These are phyloP conservation scores for Narthecium ossifragum DNA, from an alignment of 106 monocot species.

Conservation along the genomic window DNA sequence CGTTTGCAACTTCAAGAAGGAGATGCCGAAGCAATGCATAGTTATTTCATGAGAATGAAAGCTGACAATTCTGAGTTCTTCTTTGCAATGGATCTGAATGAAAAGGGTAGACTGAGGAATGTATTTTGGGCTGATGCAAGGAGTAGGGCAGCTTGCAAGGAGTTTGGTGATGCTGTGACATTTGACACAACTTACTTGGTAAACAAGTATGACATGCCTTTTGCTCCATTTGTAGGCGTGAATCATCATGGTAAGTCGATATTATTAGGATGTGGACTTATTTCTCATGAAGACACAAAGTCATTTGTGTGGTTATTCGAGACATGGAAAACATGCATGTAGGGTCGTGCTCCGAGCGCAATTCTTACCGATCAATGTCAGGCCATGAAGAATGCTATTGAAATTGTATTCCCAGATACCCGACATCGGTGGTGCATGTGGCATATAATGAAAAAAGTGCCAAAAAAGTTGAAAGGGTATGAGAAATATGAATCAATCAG, in stretches of 20 bases:
- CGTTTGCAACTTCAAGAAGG: slow-evolving; percentile 45
- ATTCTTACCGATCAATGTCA: slow-evolving; percentile 50
- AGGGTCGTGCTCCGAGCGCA: slow-evolving; percentile 29
- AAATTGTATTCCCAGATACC: slow-evolving; percentile 30
- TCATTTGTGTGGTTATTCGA: slow-evolving; percentile 61
- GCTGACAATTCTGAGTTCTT: slow-evolving; percentile 59
- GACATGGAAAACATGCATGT: slow-evolving; percentile 43
- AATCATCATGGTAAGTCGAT: slow-evolving; percentile 60
- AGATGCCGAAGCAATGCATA: slow-evolving; percentile 43
- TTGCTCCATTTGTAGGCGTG: slow-evolving; percentile 40
- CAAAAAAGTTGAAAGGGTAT: slow-evolving; percentile 40
- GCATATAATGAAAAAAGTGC: slow-evolving; percentile 40
- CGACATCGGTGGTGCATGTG: slow-evolving; percentile 43
- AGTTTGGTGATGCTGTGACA: slow-evolving; percentile 57
- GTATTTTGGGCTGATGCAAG: slow-evolving; percentile 63
- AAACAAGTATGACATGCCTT: no score
- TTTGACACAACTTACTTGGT: slow-evolving; percentile 52
- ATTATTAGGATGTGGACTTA: slow-evolving; percentile 47
- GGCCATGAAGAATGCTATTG: slow-evolving; percentile 36
- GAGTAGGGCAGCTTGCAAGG: slow-evolving; percentile 41
- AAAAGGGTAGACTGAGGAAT: slow-evolving; percentile 43
- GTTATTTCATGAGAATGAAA: slow-evolving; percentile 55
- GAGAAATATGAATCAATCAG: slow-evolving; percentile 50
- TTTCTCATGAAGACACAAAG: slow-evolving; percentile 39
- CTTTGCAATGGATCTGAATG: slow-evolving; percentile 58